phyloP scores from a whole-genome alignment of 2,329 filamentous ascomycete genomes.

The Penicillium hordei region DNA sequence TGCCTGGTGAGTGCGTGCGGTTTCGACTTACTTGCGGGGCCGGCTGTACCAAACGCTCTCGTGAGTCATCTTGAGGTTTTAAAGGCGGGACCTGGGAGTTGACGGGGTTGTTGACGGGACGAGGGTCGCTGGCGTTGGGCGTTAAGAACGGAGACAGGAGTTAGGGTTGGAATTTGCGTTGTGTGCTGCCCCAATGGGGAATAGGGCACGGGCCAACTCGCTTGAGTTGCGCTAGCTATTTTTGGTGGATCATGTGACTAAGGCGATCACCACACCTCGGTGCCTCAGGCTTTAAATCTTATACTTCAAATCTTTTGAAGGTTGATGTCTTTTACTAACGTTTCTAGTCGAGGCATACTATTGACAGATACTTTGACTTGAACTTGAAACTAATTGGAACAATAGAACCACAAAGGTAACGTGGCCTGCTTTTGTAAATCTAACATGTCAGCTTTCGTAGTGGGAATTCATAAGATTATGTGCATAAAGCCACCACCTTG shows the following conservation, averaged over 20 bases:
- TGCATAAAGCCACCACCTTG: neutral
- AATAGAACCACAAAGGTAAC: neutral
- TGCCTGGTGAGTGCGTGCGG: conserved; percentile 5
- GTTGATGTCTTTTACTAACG: neutral
- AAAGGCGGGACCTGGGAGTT: conserved; percentile 32
- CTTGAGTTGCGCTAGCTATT: conserved; percentile 30
- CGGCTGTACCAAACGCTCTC: conserved; percentile 99
- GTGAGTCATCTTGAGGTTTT: conserved; percentile 71
- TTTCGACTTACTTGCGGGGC: conserved; percentile 71
- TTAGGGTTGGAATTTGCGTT: conserved; percentile 38
- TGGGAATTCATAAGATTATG: neutral
- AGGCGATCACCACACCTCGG: conserved; percentile 4
- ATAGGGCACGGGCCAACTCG: conserved; percentile 34
- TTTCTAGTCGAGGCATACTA: neutral
- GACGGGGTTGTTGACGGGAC: conserved; percentile 38
- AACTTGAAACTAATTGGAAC: too few species aligned
- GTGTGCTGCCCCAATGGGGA: conserved; percentile 33
- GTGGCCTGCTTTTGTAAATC: neutral
- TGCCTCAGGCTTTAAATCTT: conserved; percentile 1
- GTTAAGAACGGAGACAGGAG: conserved; percentile 31
- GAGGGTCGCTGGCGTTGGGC: conserved; percentile 37
- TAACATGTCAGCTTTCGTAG: neutral
- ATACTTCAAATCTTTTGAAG: conserved; percentile 2
- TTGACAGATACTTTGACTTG: neutral
- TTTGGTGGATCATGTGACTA: conserved; percentile 16